Evolutionary conservation across 305 asterid genomes (phyloP), one percentile per base, ranked within the genome.

Genomic region (Plantago rigida): DNA sequence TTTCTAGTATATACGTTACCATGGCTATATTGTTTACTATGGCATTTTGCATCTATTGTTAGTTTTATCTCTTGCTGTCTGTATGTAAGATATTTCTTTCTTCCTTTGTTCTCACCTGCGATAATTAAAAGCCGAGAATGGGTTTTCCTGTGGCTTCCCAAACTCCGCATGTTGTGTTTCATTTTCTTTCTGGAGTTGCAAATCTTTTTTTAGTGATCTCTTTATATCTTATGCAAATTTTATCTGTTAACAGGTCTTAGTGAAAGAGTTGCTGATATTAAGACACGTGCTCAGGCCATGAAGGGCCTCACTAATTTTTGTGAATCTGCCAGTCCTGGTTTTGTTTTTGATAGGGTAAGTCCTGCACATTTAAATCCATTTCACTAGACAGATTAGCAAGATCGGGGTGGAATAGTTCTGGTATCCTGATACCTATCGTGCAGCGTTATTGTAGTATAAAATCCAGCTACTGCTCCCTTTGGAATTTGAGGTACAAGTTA

Each of bases 291-390:
- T 79, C 95, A 77, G 70, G 87, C 96, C 70, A 93, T 84, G 96
- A 93, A 87, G 76, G 87, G 99, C 75, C 95, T 89, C 48, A 85
- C 99, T 58, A 78, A 86, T 8, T 93, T 89, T 69, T 93, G 92
- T 76, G 99, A 93, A 81, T 91, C 97, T 56, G 97, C 80, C 66
- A 93, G 96, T 59, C 99, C 99, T n/a, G 97, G 93, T 36, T 93
- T 93, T 76, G 68, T 93, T 66, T 84, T 89, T 75, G 97, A 93
- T 66, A 81, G 99, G 82, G 99, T 93, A 84, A 69, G 86, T 71
- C 17, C 55, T 45, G 13, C 67, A 26, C 55, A 58, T 14, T 48
- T 52, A 29, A 47, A 56, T 58, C 31, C 41, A 1, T 19, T 34
- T 47, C 36, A 8, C 49, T 64, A 36, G 46, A 42, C 34, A 36